Conservation (phyloP, 306 rosid species). For the Carpinus fangiana region DNA sequence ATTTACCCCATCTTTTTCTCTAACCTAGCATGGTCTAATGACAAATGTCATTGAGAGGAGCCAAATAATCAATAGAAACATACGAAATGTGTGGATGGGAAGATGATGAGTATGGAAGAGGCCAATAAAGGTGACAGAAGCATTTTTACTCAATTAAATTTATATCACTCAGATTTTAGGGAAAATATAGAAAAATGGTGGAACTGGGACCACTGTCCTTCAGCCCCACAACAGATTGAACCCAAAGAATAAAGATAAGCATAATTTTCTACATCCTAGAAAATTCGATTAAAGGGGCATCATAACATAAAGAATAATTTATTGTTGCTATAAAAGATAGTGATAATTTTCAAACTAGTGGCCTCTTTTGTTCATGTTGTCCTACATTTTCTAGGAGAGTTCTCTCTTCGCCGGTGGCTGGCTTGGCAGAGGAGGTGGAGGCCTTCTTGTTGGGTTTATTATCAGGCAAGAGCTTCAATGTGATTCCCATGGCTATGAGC, state of each 20-base stretch:
- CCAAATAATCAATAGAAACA: background rate
- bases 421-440: conserved; percentile 28
- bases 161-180: background rate
- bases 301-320: conserved; percentile 9
- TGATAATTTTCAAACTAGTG: conserved; percentile 48
- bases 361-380: conserved; percentile 61
- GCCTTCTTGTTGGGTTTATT: conserved; percentile 38
- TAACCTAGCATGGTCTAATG: too few relatives aligned
- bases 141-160: background rate
- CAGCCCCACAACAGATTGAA: background rate
- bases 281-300: conserved; percentile 1
- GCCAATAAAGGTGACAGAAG: background rate
- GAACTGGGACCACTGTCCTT: background rate
- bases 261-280: background rate
- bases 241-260: background rate
- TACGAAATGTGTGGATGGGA: background rate
- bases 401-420: conserved; percentile 34
- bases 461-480: conserved; percentile 81
- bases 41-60: background rate
- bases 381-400: conserved; percentile 17
- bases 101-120: background rate
- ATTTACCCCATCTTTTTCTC: too few relatives aligned
- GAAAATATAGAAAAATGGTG: background rate
- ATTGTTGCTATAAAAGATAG: background rate
- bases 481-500: conserved; percentile 89